phyloP scores from a whole-genome alignment of 345 rosid genomes.

The Cochlearia excelsa region DNA sequence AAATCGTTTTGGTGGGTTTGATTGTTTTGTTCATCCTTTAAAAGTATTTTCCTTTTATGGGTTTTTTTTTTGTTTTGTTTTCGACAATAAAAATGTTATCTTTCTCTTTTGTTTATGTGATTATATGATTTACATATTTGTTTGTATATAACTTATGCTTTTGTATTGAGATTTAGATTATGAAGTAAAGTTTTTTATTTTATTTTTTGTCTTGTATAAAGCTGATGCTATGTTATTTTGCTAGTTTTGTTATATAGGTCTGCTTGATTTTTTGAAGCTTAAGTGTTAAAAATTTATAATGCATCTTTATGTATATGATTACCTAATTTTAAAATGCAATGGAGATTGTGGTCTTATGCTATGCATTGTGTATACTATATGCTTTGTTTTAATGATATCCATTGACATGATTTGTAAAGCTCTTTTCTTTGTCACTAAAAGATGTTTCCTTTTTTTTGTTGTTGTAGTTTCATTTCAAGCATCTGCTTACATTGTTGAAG shows the following conservation, averaged over 20 bases:
- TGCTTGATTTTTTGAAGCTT: conserved; percentile 13
- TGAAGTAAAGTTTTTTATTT: too few relatives aligned
- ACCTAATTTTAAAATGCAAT: background rate
- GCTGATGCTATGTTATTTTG: too few relatives aligned
- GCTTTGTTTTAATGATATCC: background rate
- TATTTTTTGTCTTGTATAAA: too few relatives aligned
- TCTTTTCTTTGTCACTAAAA: conserved; percentile 17
- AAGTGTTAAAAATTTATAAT: conserved; percentile 7
- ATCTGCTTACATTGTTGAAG: too few relatives aligned
- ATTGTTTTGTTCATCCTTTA: background rate
- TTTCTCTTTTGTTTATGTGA: too few relatives aligned
- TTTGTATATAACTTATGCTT: too few relatives aligned
- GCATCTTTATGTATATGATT: conserved; percentile 2
- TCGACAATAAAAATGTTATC: too few relatives aligned
- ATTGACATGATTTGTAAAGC: background rate
- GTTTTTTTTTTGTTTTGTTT: too few relatives aligned
- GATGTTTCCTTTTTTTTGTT: background rate
- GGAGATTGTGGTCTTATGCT: conserved; percentile 12
- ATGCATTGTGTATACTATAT: background rate
- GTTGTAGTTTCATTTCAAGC: background rate
- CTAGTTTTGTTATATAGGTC: background rate
- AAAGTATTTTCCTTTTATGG: too few relatives aligned
- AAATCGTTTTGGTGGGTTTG: too few relatives aligned
- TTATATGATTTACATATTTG: too few relatives aligned
- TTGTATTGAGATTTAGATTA: too few relatives aligned